A percentile compares a stretch with the other conserved stretches of the same genome.
Evolutionary conservation across 169 alveolate species (phyloP).

Genomic region (Cystoisospora suis): DNA sequence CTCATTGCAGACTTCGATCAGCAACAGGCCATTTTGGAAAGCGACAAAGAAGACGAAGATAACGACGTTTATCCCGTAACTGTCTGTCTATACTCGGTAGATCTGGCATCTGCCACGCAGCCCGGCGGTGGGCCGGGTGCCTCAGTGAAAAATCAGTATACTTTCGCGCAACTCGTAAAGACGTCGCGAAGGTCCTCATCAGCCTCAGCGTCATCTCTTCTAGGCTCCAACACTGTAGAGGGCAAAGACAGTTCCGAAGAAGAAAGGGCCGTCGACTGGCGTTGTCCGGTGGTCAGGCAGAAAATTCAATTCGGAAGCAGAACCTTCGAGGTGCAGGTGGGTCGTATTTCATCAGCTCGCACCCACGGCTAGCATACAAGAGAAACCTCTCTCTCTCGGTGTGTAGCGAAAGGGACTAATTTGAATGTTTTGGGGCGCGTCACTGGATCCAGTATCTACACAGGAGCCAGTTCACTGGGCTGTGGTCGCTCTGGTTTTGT

Average conservation of each 20-base stretch:
- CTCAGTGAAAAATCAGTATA: slow-evolving; percentile 5
- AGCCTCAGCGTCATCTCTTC: too few relatives aligned
- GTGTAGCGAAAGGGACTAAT: too few relatives aligned
- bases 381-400: too few relatives aligned
- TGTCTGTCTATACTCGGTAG: neutral
- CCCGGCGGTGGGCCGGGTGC: neutral
- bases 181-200: neutral
- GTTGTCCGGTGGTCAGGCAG: slow-evolving; percentile 54
- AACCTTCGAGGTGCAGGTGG: slow-evolving; percentile 61
- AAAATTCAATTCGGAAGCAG: slow-evolving; percentile 52
- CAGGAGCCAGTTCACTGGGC: too few relatives aligned
- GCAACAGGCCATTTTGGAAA: neutral
- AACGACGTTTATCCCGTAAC: neutral
- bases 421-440: neutral
- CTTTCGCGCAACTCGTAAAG: neutral
- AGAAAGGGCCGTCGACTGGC: neutral
- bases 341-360: neutral
- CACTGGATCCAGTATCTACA: neutral
- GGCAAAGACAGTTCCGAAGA: neutral
- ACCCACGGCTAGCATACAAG: neutral
- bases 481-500: too few relatives aligned
- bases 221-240: too few relatives aligned
- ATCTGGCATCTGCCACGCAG: neutral
- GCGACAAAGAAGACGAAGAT: neutral
- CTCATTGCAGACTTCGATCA: neutral